These are phyloP conservation scores for Diaporthe sp. DNA, from an alignment of 2,329 filamentous ascomycete species.

Conservation along the genomic window DNA sequence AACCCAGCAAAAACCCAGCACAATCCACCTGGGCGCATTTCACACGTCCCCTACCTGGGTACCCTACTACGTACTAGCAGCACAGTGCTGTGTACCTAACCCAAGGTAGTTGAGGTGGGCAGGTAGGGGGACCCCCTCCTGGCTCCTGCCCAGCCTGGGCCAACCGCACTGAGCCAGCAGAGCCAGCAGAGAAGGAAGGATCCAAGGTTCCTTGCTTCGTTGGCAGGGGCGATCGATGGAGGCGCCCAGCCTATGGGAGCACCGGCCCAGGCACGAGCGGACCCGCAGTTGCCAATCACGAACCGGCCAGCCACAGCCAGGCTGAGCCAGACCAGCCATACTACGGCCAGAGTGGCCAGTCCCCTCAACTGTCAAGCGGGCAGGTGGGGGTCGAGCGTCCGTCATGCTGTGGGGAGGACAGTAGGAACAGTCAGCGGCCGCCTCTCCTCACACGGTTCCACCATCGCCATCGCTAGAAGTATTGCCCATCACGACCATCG, in stretches of 20 bases:
- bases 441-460: neutral
- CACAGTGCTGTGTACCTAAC: neutral
- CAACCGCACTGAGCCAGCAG: neutral
- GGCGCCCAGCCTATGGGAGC: neutral
- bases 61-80: neutral
- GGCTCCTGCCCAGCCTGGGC: constrained; percentile 16
- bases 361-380: constrained; percentile 24
- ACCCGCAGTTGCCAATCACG: constrained; percentile 10
- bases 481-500: neutral
- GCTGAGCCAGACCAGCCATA: constrained; percentile 16
- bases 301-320: neutral
- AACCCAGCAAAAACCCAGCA: neutral
- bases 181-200: neutral
- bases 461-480: neutral
- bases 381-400: constrained; percentile 10
- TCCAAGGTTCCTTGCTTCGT: constrained; percentile 19
- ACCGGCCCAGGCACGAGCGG: constrained; percentile 3
- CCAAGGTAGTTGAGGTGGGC: no score
- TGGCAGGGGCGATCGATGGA: constrained; percentile 26
- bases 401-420: neutral
- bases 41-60: neutral
- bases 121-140: constrained; percentile 14
- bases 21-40: no score
- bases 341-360: constrained; percentile 11
- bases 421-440: neutral